Percentiles rank a stretch among this genome's conserved stretches.
These are phyloP conservation scores for Cryphonectria parasitica DNA, from an alignment of 2,329 filamentous ascomycete genomes.

Conservation along the genomic window DNA sequence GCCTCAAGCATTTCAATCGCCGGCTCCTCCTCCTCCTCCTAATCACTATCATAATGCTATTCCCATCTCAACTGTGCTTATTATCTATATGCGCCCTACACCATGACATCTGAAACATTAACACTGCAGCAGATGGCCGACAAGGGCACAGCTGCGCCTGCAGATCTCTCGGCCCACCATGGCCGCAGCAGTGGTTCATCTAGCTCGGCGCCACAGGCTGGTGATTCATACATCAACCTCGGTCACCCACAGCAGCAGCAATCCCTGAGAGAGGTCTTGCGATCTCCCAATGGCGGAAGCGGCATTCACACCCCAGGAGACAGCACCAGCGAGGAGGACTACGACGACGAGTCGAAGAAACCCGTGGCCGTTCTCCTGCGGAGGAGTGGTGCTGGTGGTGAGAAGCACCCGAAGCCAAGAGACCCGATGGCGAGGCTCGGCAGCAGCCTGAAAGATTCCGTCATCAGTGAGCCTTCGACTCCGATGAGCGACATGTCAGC, in stretches of 20 bases:
- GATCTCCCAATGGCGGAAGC: conserved; percentile 17
- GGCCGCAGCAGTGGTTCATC: background rate
- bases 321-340: conserved; percentile 51
- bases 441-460: conserved; percentile 27
- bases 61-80: background rate
- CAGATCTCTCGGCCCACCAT: conserved; percentile 3
- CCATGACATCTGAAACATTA: background rate
- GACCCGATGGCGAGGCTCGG: conserved; percentile 26
- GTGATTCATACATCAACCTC: conserved; percentile 13
- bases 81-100: background rate
- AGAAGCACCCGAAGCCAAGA: conserved; percentile 24
- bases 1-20: background rate
- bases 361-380: conserved; percentile 33
- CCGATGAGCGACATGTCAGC: conserved; percentile 26
- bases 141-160: conserved; percentile 16
- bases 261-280: conserved; percentile 34
- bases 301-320: conserved; percentile 39
- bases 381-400: conserved; percentile 32
- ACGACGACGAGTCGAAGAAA: conserved; percentile 41
- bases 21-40: background rate
- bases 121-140: conserved; percentile 23
- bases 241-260: conserved; percentile 20
- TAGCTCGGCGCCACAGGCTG: background rate
- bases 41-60: no score
- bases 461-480: conserved; percentile 21